phyloP scores from a whole-genome alignment of 2,329 filamentous ascomycete species.

The Nigrospora oryzae region DNA sequence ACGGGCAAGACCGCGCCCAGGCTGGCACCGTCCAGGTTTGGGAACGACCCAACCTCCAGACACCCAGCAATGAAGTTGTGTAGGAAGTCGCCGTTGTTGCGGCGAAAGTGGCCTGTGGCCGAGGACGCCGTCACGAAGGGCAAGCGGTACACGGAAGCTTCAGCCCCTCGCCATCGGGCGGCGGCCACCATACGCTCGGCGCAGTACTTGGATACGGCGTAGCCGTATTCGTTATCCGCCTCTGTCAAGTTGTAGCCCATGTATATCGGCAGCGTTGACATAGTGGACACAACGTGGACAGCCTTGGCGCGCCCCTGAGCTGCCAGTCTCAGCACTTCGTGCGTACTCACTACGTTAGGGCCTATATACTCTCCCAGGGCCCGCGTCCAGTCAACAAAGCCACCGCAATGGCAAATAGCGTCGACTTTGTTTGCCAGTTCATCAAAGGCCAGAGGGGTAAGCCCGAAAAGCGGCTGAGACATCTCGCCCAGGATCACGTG shows the following conservation, averaged over 20 bases:
- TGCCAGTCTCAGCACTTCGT: conserved; percentile 19
- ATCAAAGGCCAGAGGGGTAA: conserved; percentile 12
- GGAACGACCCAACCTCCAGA: conserved; percentile 17
- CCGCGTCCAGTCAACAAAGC: conserved; percentile 20
- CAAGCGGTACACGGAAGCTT: conserved; percentile 14
- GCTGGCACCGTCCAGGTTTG: conserved; percentile 12
- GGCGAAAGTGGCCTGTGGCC: conserved; percentile 15
- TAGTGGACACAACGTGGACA: conserved; percentile 18
- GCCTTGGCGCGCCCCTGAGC: conserved; percentile 15
- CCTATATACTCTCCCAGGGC: conserved; percentile 18
- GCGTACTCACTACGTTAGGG: conserved; percentile 19
- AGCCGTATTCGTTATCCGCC: conserved; percentile 16
- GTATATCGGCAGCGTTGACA: conserved; percentile 18
- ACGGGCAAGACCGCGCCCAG: conserved; percentile 16
- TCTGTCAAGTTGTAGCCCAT: conserved; percentile 13
- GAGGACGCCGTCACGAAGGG: conserved; percentile 18
- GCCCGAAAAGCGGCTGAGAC: conserved; percentile 13
- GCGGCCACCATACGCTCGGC: conserved; percentile 15
- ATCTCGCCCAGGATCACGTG: conserved; percentile 14
- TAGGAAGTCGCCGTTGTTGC: conserved; percentile 18
- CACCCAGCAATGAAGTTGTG: conserved; percentile 17
- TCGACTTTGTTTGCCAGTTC: conserved; percentile 14
- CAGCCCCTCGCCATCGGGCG: conserved; percentile 17
- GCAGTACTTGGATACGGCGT: conserved; percentile 17
- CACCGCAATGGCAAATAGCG: conserved; percentile 17